phyloP scores from a whole-genome alignment of 2,329 filamentous ascomycete species.

The Ascochyta fabae region DNA sequence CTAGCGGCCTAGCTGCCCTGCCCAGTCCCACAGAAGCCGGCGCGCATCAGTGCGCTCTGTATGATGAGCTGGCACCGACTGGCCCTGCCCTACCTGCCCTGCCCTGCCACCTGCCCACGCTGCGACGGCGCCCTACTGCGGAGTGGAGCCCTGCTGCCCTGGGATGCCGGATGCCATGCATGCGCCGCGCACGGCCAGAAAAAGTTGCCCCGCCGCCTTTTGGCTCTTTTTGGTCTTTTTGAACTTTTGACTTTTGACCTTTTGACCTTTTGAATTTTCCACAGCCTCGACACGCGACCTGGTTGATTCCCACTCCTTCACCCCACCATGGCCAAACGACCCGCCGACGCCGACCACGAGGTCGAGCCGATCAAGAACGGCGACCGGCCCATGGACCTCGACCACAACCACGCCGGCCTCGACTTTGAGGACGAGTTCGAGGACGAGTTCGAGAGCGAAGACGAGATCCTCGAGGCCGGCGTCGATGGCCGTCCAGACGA shows the following conservation, averaged over 20 bases:
- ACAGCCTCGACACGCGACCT: not conserved
- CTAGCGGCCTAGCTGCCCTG: too few relatives aligned
- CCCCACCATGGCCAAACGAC: slow-evolving; percentile 65
- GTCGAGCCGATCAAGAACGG: slow-evolving; percentile 65
- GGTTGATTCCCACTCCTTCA: slow-evolving; percentile 1
- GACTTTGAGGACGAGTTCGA: slow-evolving; percentile 97
- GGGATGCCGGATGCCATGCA: too few relatives aligned
- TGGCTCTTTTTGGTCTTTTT: too few relatives aligned
- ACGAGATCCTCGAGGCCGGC: slow-evolving; percentile 92
- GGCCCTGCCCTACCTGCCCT: too few relatives aligned
- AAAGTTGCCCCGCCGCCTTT: slow-evolving; percentile 1
- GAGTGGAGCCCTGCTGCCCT: not conserved
- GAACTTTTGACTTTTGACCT: too few relatives aligned
- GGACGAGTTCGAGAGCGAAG: slow-evolving; percentile 87
- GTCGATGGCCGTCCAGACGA: slow-evolving; percentile 92
- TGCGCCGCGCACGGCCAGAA: not conserved
- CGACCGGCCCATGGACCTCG: slow-evolving; percentile 62
- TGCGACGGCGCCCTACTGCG: not conserved
- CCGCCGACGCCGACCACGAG: slow-evolving; percentile 60
- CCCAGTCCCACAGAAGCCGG: too few relatives aligned
- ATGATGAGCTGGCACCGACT: too few relatives aligned
- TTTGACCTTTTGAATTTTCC: slow-evolving; percentile 4
- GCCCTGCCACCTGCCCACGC: too few relatives aligned
- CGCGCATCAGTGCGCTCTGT: too few relatives aligned
- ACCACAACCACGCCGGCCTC: slow-evolving; percentile 56